Percentiles rank a stretch among this genome's conserved stretches.
Evolutionary conservation across 164 flowering plant species (phyloP).

Genomic region (Buxus sempervirens): DNA sequence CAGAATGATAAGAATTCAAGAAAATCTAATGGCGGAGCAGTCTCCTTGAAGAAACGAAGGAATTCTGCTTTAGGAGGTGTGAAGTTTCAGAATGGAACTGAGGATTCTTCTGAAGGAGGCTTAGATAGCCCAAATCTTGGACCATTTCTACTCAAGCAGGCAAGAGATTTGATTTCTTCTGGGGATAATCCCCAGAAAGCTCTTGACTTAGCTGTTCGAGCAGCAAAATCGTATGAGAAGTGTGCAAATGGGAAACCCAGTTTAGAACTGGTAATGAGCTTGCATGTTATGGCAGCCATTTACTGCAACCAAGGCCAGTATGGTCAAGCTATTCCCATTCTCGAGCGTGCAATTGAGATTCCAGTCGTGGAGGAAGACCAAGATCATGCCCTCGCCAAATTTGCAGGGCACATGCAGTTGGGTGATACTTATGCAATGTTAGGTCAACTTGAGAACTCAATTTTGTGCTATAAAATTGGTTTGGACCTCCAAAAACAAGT

Average conservation of each 20-base stretch:
- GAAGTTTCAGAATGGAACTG: conserved; percentile 40
- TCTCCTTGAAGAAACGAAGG: conserved; percentile 39
- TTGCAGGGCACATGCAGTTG: conserved; percentile 92
- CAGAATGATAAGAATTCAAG: conserved; percentile 27
- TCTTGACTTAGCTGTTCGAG: conserved; percentile 72
- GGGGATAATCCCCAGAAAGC: conserved; percentile 78
- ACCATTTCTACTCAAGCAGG: conserved; percentile 80
- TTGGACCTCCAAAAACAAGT: conserved; percentile 67
- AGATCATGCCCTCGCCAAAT: conserved; percentile 89
- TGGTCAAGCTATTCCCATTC: conserved; percentile 69
- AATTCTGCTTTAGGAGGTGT: conserved; percentile 28
- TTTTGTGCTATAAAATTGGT: conserved; percentile 59
- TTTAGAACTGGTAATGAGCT: conserved; percentile 83
- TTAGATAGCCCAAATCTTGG: conserved; percentile 71
- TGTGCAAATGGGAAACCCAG: conserved; percentile 70
- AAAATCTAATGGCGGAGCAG: conserved; percentile 30
- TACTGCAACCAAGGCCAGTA: conserved; percentile 80
- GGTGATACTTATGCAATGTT: conserved; percentile 92
- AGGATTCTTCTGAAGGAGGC: conserved; percentile 43
- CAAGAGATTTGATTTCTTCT: conserved; percentile 72
- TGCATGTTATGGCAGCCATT: conserved; percentile 88
- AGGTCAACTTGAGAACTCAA: conserved; percentile 84
- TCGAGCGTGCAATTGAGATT: conserved; percentile 77
- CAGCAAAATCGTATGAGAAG: conserved; percentile 76
- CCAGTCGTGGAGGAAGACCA: conserved; percentile 68